Evolutionary conservation across 2,329 filamentous ascomycete species (phyloP).

Genomic region (Penicillium sp.): DNA sequence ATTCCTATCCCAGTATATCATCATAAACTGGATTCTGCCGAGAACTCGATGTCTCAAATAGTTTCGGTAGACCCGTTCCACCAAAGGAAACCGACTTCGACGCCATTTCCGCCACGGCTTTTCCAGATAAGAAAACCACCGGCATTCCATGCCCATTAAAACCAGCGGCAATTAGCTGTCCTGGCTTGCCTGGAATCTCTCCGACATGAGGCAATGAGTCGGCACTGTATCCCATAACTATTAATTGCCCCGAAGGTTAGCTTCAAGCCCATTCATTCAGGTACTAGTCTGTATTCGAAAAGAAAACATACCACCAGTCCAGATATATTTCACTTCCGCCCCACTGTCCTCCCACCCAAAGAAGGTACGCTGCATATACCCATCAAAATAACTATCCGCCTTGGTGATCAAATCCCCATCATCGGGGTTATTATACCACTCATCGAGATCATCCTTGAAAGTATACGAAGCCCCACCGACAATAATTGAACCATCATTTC

Average conservation of each 20-base stretch:
- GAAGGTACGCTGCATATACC: slow-evolving; percentile 41
- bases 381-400: slow-evolving; percentile 45
- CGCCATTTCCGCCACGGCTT: slow-evolving; percentile 62
- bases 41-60: slow-evolving; percentile 35
- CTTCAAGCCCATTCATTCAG: not conserved
- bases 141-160: slow-evolving; percentile 74
- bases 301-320: slow-evolving; percentile 33
- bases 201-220: slow-evolving; percentile 61
- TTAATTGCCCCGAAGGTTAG: not conserved
- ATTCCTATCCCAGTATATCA: not conserved
- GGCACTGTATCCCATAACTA: slow-evolving; percentile 57
- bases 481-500: slow-evolving; percentile 58
- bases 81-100: slow-evolving; percentile 27
- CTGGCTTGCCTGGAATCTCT: slow-evolving; percentile 45
- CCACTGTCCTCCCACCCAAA: slow-evolving; percentile 40
- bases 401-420: slow-evolving; percentile 55
- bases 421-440: slow-evolving; percentile 51
- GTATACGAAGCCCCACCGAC: slow-evolving; percentile 65
- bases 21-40: slow-evolving; percentile 9
- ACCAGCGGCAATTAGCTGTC: slow-evolving; percentile 61
- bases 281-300: not conserved
- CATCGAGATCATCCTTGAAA: slow-evolving; percentile 25
- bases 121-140: slow-evolving; percentile 62
- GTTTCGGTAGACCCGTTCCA: slow-evolving; percentile 32
- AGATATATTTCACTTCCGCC: slow-evolving; percentile 32